Evolutionary conservation across 805 yeast species (phyloP), one percentile per base, ranked within the genome.

Genomic region (Pichia paraexigua): DNA sequence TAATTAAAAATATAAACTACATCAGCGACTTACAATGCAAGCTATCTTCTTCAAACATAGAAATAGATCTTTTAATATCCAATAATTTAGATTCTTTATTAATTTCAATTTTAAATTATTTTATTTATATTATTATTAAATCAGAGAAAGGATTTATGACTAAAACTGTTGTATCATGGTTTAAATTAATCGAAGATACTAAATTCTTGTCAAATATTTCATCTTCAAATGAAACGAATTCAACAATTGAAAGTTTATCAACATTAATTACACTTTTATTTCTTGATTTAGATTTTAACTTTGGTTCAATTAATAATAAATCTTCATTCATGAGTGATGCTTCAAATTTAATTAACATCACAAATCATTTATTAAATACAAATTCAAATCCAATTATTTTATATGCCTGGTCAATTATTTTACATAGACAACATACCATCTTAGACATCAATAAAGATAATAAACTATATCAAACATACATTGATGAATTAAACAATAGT

Each of bases 391-490:
- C 86, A 2, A 63, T 84, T 12, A 68, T 82, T 0, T 63, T 79
- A 43, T 85, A 83, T 60, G 75, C 80, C 22, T 86, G 92, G 92
- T 77, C 87, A 30, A 76, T 83, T 15, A 63, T 82, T 12, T 61
- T 82, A 12, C 78, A 79, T 56, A 68, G 83, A 22, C 80, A 82
- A 53, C 70, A 71, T 9, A 68, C 73, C 21, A 59, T 76, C 3
- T 58, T 77, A n/a, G 50, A 58, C 10, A 52, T 74, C 41, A 60
- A 60, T 20, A 51, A 61, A 46, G 55, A 58, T 0, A 45, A 47
- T 7, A 46, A 67, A 39, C 43, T 53, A 12, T 43, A 53, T 3
- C 43, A 57, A 6, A 48, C 32, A 25, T 61, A 62, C 46, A 18
- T 37, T 22, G 17, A 28, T 0, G 32, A 30, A 22, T 40, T 58